A percentile compares a stretch with the other conserved stretches of the same genome.
phyloP scores from a whole-genome alignment of 345 rosid genomes.

The Corchorus olitorius region DNA sequence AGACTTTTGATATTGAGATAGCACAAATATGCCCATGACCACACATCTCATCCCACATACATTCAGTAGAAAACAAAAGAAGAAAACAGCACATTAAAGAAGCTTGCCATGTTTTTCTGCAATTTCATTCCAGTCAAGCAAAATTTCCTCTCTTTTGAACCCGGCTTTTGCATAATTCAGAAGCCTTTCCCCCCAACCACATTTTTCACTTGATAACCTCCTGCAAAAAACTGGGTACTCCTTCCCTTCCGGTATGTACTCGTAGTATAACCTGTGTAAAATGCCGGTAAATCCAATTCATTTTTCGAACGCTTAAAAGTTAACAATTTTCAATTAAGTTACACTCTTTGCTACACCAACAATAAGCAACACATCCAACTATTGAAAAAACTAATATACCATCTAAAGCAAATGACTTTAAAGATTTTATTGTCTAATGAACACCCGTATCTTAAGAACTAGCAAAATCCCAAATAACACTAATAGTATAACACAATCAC shows the following conservation, averaged over 20 bases:
- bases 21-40: not conserved
- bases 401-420: not conserved
- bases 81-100: not conserved
- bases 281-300: not conserved
- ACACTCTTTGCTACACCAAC: not conserved
- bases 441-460: constrained; percentile 6
- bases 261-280: constrained; percentile 62
- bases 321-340: not conserved
- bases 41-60: not conserved
- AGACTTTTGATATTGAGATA: not conserved
- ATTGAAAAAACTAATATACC: not conserved
- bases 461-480: not conserved
- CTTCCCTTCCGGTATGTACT: constrained; percentile 79
- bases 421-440: not conserved
- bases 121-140: constrained; percentile 88
- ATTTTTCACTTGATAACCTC: constrained; percentile 37
- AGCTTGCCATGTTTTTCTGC: constrained; percentile 74
- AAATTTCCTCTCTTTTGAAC: constrained; percentile 57
- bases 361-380: not conserved
- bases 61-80: not conserved
- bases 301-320: not conserved
- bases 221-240: constrained; percentile 83
- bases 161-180: constrained; percentile 29
- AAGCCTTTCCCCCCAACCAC: constrained; percentile 44
- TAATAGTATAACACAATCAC: not conserved